Conservation (phyloP, 305 asterid genomes). For the Withania somnifera region DNA sequence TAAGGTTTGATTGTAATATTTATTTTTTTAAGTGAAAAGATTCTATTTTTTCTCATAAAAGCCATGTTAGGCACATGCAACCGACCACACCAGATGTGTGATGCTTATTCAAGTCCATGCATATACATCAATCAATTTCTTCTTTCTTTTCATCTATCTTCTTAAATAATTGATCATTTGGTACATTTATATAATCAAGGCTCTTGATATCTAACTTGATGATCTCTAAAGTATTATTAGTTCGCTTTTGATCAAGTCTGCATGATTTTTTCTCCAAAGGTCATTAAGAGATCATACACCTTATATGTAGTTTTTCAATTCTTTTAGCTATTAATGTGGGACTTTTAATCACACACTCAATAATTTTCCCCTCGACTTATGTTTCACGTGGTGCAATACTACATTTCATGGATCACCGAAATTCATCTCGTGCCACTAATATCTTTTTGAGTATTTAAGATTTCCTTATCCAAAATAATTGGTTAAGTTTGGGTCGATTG, state of each 20-base stretch:
- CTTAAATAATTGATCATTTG: not conserved
- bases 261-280: no score
- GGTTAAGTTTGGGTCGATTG: not conserved
- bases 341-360: no score
- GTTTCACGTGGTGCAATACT: no score
- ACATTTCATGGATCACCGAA: no score
- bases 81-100: not conserved
- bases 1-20: not conserved
- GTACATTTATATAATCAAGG: not conserved
- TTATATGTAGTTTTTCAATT: no score
- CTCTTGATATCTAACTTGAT: not conserved
- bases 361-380: no score
- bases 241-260: no score
- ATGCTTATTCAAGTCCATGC: not conserved
- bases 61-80: conserved; percentile 3
- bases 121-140: not conserved
- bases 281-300: no score
- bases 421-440: no score
- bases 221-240: no score
- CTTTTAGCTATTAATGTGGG: no score
- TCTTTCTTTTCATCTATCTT: not conserved
- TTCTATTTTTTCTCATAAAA: not conserved
- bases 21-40: not conserved
- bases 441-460: no score
- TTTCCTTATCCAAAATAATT: not conserved